These are phyloP conservation scores for Paratinospora sagittata DNA, from an alignment of 164 flowering plant species.

Conservation along the genomic window DNA sequence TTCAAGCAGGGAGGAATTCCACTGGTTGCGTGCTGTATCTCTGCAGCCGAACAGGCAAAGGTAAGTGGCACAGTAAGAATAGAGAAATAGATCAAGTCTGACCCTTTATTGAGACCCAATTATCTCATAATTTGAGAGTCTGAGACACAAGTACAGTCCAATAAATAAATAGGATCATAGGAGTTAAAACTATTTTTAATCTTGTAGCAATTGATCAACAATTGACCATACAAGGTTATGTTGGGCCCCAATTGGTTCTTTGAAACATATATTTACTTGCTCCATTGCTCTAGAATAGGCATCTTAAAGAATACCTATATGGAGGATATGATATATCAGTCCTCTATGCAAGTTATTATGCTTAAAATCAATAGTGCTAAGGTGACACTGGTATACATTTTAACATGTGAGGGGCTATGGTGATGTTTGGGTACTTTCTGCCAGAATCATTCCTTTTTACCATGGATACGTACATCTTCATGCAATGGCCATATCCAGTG, in stretches of 20 bases:
- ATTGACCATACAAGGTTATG: not conserved
- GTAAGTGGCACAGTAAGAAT: slow-evolving; percentile 46
- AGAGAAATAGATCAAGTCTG: not conserved
- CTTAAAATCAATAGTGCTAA: not conserved
- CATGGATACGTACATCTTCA: no score
- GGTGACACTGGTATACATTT: not conserved
- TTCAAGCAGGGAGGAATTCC: slow-evolving; percentile 83
- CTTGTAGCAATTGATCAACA: not conserved
- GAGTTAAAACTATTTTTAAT: not conserved
- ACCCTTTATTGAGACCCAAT: not conserved
- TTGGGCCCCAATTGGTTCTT: not conserved
- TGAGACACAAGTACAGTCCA: no score
- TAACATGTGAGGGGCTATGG: not conserved
- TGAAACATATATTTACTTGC: no score
- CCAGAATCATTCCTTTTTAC: not conserved
- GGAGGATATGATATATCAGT: not conserved
- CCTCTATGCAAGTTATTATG: not conserved
- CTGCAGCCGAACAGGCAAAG: slow-evolving; percentile 77
- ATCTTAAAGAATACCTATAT: not conserved
- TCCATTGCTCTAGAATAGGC: not conserved
- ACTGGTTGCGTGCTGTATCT: slow-evolving; percentile 71
- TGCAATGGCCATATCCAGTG: no score
- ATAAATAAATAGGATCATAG: not conserved
- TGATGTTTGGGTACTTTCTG: not conserved
- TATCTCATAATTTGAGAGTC: not conserved